A percentile compares a stretch with the other conserved stretches of the same genome.
Conservation (phyloP, 2,329 filamentous ascomycete genomes). For the Cercospora sp. region DNA sequence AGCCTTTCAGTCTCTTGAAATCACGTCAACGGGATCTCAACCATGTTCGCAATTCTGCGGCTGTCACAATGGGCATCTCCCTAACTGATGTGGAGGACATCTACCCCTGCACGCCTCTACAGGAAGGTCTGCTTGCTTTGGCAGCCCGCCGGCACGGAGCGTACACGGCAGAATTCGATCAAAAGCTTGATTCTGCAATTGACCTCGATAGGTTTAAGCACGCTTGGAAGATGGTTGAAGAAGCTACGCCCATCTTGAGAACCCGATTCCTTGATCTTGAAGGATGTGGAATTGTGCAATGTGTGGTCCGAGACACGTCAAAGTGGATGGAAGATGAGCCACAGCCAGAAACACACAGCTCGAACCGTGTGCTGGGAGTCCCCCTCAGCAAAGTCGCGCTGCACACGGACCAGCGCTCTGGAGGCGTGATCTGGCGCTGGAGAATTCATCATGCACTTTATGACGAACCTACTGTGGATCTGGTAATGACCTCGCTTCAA, state of each 20-base stretch:
- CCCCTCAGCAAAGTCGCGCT: neutral
- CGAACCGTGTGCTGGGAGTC: neutral
- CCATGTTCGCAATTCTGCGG: neutral
- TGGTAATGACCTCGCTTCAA: neutral
- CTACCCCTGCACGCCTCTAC: constrained; percentile 43
- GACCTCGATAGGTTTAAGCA: constrained; percentile 39
- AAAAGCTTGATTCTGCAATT: constrained; percentile 26
- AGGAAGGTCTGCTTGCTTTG: constrained; percentile 50
- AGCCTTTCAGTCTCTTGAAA: neutral
- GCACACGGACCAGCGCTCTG: neutral
- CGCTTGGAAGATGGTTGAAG: constrained; percentile 27
- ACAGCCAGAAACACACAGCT: neutral
- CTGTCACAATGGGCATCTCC: neutral
- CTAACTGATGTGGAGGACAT: constrained; percentile 29
- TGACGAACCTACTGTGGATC: neutral
- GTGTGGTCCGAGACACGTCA: neutral
- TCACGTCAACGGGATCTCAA: neutral
- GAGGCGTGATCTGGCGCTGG: neutral
- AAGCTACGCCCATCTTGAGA: neutral
- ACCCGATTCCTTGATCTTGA: neutral
- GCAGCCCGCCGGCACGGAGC: constrained; percentile 54
- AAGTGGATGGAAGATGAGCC: neutral
- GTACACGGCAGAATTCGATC: constrained; percentile 50
- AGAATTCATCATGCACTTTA: neutral
- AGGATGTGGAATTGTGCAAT: neutral